A percentile compares a stretch with the other conserved stretches of the same genome.
These are phyloP conservation scores for Yamadazyma philogaea DNA, from an alignment of 805 yeast genomes.

Conservation along the genomic window DNA sequence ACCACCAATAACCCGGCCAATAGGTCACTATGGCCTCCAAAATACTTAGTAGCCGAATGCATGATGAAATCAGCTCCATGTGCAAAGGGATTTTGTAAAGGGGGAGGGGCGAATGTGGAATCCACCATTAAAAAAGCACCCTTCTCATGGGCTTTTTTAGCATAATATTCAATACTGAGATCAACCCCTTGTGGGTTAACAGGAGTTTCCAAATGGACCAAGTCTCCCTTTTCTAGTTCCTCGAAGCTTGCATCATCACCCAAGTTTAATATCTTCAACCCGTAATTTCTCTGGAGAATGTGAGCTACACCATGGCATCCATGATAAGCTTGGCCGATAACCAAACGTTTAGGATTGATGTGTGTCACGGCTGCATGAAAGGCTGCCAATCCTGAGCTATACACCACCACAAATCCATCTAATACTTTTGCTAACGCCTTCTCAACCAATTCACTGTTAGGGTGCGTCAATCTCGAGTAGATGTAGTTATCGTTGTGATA, in stretches of 20 bases:
- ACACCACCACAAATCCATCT: conserved; percentile 63
- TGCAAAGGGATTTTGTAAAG: conserved; percentile 74
- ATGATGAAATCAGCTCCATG: conserved; percentile 86
- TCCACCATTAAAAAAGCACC: conserved; percentile 77
- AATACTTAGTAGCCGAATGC: conserved; percentile 91
- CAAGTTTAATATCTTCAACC: conserved; percentile 40
- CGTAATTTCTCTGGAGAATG: conserved; percentile 58
- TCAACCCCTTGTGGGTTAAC: conserved; percentile 78
- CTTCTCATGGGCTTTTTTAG: conserved; percentile 66
- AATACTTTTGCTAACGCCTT: conserved; percentile 57
- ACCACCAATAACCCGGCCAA: conserved; percentile 77
- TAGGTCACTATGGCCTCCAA: conserved; percentile 94
- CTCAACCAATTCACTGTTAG: conserved; percentile 68
- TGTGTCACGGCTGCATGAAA: conserved; percentile 71
- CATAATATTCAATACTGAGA: conserved; percentile 59
- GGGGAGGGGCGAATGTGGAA: conserved; percentile 93
- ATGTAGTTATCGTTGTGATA: conserved; percentile 10
- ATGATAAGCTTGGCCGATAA: conserved; percentile 79
- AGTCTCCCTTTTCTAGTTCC: conserved; percentile 60
- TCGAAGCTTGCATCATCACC: conserved; percentile 38
- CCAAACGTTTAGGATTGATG: conserved; percentile 68
- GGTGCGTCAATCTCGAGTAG: conserved; percentile 76
- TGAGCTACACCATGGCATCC: conserved; percentile 75
- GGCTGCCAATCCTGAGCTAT: conserved; percentile 79
- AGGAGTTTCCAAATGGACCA: conserved; percentile 84